These are phyloP conservation scores for Kazachstania taianensis DNA, from an alignment of 805 yeast species.

Conservation along the genomic window DNA sequence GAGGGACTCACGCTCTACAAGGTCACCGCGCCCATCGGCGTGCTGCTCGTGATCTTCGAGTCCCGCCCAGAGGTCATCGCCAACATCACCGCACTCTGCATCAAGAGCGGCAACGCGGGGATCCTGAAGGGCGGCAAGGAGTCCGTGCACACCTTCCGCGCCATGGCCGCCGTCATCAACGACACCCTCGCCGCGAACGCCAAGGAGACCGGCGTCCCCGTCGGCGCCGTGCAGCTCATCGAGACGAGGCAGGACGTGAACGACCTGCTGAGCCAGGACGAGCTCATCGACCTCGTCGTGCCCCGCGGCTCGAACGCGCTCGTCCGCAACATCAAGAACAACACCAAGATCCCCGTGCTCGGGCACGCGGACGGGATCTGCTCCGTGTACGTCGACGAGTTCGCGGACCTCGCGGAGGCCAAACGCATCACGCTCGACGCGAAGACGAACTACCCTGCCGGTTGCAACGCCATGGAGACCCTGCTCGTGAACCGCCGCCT, in stretches of 20 bases:
- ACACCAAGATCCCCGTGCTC: conserved; percentile 89
- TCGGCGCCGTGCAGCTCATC: conserved; percentile 73
- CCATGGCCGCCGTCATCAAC: conserved; percentile 65
- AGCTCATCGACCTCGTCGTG: conserved; percentile 85
- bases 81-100: conserved; percentile 88
- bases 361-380: conserved; percentile 99
- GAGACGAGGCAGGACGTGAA: conserved; percentile 85
- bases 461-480: conserved; percentile 96
- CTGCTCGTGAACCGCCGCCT: conserved; percentile 43
- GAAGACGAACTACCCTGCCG: conserved; percentile 95
- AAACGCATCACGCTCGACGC: conserved; percentile 68
- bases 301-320: conserved; percentile 96
- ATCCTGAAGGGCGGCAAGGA: conserved; percentile 97
- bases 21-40: conserved; percentile 92
- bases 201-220: conserved; percentile 60
- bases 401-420: conserved; percentile 73
- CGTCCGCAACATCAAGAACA: conserved; percentile 74
- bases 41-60: conserved; percentile 83
- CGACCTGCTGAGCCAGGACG: conserved; percentile 74
- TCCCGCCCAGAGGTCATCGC: conserved; percentile 98
- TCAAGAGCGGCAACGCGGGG: conserved; percentile 94
- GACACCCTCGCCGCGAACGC: conserved; percentile 36
- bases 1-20: conserved; percentile 79
- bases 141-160: conserved; percentile 71
- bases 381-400: conserved; percentile 70